Evolutionary conservation across 192 early-diverging fungal species (phyloP), one percentile per base, ranked within the genome.

Genomic region (Dispira parvispora): DNA sequence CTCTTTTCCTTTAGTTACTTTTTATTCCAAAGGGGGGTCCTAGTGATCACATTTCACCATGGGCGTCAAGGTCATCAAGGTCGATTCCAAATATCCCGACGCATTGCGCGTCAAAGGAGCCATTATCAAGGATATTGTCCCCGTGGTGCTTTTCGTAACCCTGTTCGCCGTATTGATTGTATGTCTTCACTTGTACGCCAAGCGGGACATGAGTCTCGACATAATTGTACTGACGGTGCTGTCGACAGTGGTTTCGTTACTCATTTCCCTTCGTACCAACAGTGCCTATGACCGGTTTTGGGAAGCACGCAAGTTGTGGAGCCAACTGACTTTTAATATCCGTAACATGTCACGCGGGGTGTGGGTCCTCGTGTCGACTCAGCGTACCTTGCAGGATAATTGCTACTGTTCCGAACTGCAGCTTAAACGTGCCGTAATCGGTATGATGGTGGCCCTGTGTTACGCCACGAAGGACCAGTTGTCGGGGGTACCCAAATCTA

Each of bases 251-350:
- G 61, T 75, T 44, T 79, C 75, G 44, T 64, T 80, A 65, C 69
- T 82, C 53, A 76, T 79, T 23, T 74, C 78, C 11, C 74, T 82
- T 68, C 68, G 77, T 53, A 80, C 73, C n/a, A 76, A 77, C 62
- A 68, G 75, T 28, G 85, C 84, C 25, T 87, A 87, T 63, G 82
- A 85, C 67, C 75, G 90, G 32, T 94, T 81, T 76, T 92, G 82
- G 82, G 94, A 93, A 73, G 94, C 88, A 21, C 81, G 94, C 52
- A 78, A 84, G 64, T 65, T 83, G 16, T 97, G 91, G 91, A 82
- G 80, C 32, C 79, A 80, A 16, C 67, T 91, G 63, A 77, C 77
- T 25, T 78, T 81, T 26, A 74, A 78, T 27, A 76, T 88, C 56
- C 84, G 92, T 47, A 88, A 84, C 75, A 64, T 92, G 55, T 78